phyloP scores from a whole-genome alignment of 2,329 filamentous ascomycete species.

The Aspergillus felis region DNA sequence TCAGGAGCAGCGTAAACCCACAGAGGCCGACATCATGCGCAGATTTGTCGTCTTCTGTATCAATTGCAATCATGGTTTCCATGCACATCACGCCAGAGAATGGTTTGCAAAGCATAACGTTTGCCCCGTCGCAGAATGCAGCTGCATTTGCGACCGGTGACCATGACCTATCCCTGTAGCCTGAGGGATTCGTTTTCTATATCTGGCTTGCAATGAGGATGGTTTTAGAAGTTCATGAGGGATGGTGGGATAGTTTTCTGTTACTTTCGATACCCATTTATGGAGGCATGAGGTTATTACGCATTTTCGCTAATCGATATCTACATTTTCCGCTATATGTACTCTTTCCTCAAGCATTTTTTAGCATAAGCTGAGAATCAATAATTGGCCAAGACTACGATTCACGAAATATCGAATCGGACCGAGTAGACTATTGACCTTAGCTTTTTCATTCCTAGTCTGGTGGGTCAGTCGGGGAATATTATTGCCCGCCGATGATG shows the following conservation, averaged over 20 bases:
- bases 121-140: conserved; percentile 40
- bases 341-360: background rate
- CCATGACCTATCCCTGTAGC: background rate
- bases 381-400: background rate
- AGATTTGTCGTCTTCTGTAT: conserved; percentile 59
- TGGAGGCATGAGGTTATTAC: background rate
- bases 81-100: conserved; percentile 58
- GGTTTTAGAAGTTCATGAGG: background rate
- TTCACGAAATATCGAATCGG: too few species aligned
- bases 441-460: background rate
- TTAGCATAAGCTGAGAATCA: background rate
- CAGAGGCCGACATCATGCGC: conserved; percentile 46
- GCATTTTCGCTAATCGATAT: background rate
- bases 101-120: conserved; percentile 52
- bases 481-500: conserved; percentile 2
- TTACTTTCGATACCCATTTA: background rate
- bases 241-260: background rate
- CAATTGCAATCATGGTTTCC: conserved; percentile 60
- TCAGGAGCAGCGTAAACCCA: conserved; percentile 20
- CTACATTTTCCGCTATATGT: background rate
- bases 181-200: background rate
- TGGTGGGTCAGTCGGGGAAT: background rate
- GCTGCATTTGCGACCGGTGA: conserved; percentile 39
- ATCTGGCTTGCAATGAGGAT: background rate
- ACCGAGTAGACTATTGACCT: too few species aligned